Conservation (phyloP, 768 basidiomycete genomes). For the Tylopilus vinaceipallidus region DNA sequence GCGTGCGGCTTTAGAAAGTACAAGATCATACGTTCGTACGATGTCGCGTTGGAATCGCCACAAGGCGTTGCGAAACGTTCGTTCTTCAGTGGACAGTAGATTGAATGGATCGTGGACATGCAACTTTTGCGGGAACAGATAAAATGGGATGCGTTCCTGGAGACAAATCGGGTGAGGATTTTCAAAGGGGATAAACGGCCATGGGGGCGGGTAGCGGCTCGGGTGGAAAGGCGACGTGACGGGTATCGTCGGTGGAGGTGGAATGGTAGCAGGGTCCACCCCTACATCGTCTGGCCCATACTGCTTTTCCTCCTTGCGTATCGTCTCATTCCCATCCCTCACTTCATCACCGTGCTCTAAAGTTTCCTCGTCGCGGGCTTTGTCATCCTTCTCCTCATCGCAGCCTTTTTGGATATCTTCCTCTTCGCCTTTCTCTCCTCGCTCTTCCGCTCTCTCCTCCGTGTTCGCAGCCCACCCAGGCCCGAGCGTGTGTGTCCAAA, state of each 20-base stretch:
- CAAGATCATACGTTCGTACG: conserved; percentile 32
- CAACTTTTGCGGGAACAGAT: conserved; percentile 41
- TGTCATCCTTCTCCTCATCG: too few species aligned
- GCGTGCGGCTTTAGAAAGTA: not conserved
- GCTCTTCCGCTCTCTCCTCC: too few species aligned
- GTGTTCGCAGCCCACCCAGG: too few species aligned
- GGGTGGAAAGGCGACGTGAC: conserved; percentile 31
- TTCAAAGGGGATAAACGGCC: conserved; percentile 41
- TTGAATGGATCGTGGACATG: conserved; percentile 44
- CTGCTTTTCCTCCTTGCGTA: too few species aligned
- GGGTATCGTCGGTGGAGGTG: conserved; percentile 8
- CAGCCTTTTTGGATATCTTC: too few species aligned
- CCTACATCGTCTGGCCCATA: not conserved
- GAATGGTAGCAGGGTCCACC: not conserved
- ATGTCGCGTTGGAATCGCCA: conserved; percentile 35
- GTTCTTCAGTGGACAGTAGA: conserved; percentile 24
- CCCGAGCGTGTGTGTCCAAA: too few species aligned
- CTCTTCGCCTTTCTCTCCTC: too few species aligned
- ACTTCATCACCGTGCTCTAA: not conserved
- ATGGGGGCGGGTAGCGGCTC: conserved; percentile 39
- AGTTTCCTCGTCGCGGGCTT: not conserved
- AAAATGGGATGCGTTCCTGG: conserved; percentile 33
- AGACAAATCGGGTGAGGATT: conserved; percentile 22
- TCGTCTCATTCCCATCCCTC: not conserved
- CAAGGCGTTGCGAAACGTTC: not conserved